These are phyloP conservation scores for Cercospora sesami DNA, from an alignment of 2,329 filamentous ascomycete genomes.

Conservation along the genomic window DNA sequence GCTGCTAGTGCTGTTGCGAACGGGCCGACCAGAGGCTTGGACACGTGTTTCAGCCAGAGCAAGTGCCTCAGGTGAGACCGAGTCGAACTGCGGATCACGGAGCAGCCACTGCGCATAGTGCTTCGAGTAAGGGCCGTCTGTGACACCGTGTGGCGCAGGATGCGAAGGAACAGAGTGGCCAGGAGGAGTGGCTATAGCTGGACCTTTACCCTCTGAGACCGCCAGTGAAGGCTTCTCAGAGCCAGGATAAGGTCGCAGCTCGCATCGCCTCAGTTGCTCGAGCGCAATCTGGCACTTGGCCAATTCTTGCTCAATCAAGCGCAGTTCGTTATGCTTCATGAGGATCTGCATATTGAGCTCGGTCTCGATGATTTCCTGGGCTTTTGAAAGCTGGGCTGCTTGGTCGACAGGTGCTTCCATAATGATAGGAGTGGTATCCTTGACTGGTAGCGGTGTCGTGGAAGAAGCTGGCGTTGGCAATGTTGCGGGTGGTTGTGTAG, in stretches of 20 bases:
- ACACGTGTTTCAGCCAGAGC: slow-evolving; percentile 27
- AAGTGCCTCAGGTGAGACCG: slow-evolving; percentile 38
- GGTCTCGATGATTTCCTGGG: slow-evolving; percentile 74
- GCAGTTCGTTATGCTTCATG: slow-evolving; percentile 90
- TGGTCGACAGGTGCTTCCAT: slow-evolving; percentile 14
- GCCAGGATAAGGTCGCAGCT: slow-evolving; percentile 85
- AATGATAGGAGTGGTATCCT: slow-evolving; percentile 18
- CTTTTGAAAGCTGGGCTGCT: slow-evolving; percentile 45
- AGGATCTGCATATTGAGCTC: slow-evolving; percentile 90
- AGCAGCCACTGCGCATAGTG: slow-evolving; percentile 97
- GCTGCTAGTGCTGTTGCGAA: slow-evolving; percentile 66
- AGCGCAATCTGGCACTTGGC: slow-evolving; percentile 92
- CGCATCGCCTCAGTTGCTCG: slow-evolving; percentile 89
- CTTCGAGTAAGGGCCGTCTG: slow-evolving; percentile 86
- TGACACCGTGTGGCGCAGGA: slow-evolving; percentile 85
- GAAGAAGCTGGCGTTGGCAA: slow-evolving; percentile 3
- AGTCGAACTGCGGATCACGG: slow-evolving; percentile 80
- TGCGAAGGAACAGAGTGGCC: slow-evolving; percentile 70
- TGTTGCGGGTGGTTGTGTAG: not conserved
- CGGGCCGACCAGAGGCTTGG: slow-evolving; percentile 68
- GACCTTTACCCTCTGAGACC: slow-evolving; percentile 72
- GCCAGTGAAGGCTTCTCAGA: slow-evolving; percentile 65
- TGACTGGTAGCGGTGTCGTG: slow-evolving; percentile 7
- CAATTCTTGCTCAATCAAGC: slow-evolving; percentile 91
- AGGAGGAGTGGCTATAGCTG: slow-evolving; percentile 62